A percentile compares a stretch with the other conserved stretches of the same genome.
Conservation (phyloP, 2,329 filamentous ascomycete genomes). For the Claviceps maximensis region DNA sequence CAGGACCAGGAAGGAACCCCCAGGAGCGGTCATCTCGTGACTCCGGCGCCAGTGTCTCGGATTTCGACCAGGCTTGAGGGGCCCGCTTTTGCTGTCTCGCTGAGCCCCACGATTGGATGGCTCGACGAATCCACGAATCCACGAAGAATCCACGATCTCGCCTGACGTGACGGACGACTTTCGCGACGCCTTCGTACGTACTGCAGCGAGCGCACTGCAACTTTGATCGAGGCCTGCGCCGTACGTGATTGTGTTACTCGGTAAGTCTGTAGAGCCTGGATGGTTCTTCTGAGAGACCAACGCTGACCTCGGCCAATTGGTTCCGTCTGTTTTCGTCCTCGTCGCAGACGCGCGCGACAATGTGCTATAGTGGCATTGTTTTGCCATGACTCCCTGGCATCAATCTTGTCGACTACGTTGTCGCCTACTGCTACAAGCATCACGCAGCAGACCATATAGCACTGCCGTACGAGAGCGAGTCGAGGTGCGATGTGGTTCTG, state of each 20-base stretch:
- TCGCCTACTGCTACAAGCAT: not conserved
- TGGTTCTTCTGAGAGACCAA: no score
- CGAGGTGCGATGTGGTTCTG: constrained; percentile 33
- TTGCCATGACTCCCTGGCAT: not conserved
- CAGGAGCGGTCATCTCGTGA: not conserved
- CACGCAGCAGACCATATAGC: constrained; percentile 4
- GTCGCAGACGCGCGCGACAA: not conserved
- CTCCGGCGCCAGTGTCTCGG: not conserved
- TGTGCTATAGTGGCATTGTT: not conserved
- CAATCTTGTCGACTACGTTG: not conserved
- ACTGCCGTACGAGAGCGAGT: constrained; percentile 23
- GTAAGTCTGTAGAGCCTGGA: not conserved
- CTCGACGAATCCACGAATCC: not conserved
- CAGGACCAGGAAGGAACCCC: not conserved
- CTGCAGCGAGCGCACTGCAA: not conserved
- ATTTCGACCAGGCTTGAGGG: not conserved
- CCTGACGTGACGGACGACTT: not conserved
- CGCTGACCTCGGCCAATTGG: not conserved
- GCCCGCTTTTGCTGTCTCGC: not conserved
- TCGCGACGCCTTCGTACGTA: not conserved
- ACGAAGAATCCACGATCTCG: not conserved
- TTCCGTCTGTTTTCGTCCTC: not conserved
- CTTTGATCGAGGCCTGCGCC: not conserved
- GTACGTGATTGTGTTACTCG: not conserved
- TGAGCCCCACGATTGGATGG: not conserved